Evolutionary conservation across 2,329 filamentous ascomycete genomes (phyloP), one percentile per base, ranked within the genome.

Genomic region (Pseudocercospora ulei): DNA sequence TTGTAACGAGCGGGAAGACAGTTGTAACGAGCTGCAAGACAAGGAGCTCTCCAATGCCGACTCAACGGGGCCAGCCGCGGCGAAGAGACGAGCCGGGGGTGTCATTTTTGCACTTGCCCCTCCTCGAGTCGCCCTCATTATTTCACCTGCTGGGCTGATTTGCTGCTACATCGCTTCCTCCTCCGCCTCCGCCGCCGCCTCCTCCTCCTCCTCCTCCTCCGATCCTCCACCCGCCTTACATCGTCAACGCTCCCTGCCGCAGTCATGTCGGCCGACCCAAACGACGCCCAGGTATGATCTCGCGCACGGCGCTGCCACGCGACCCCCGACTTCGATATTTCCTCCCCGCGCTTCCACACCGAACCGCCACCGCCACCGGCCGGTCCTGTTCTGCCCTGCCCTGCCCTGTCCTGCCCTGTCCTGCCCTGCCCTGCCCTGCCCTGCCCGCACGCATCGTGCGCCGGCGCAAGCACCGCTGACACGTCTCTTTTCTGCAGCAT

Each of bases 241-340:
- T 55, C 57, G n/a, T n/a, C n/a, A n/a, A n/a, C 56, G 59, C 14
- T 14, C 27, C 62, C 63, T 57, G 57, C 65, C 70, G 75, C 62
- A 61, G 79, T 79, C 30, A 33, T 33, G 30, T 33, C 30, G 75
- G 72, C 75, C 64, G 75, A 48, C 38, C 45, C 77, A 44, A 55
- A 58, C 64, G 76, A 79, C 60, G 71, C 72, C 56, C 72, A 75
- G 71, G 75, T 79, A 72, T 59, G 72, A 63, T 40, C 41, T 41
- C 20, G 33, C 24, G 13, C 7, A 19, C 12, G 33, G 38, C 38
- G 26, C 27, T 23, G 24, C 13, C 40, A 35, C 27, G 35, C 24
- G 16, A 35, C 20, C 26, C 18, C 17, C 23, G 29, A 39, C 19
- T 22, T 16, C 37, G 27, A 14, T 19, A 33, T 16, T 11, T 33